Base-by-base conservation (phyloP, 805 yeast genomes). In the Blastobotrys mokoenaii region DNA sequence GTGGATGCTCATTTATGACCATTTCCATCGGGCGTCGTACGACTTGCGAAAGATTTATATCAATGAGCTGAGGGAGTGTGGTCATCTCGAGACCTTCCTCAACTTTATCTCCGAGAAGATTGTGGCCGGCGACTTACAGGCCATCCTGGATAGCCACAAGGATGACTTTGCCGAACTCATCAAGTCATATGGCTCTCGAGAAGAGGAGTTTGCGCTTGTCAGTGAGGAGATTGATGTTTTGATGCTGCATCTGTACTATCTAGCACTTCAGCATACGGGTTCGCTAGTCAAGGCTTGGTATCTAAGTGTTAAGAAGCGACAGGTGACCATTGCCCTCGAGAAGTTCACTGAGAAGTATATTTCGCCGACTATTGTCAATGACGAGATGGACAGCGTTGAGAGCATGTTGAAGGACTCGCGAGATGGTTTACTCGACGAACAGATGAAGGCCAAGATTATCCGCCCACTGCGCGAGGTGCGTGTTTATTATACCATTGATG, bases 401-500 rank as follows among this genome's bases (percentile, higher is more conserved):
- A 48, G 56, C 7, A 69, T 73, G 14, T 67, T 74, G 51, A 57
- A 61, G 6, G 45, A 22, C 18, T 22, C 11, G 3, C 31, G 38
- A 3, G 48, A 45, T 6, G 38, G 45, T 8, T 20, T 44, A 3
- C 39, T 48, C 22, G 52, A 70, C 48, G 68, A 67, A 43, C 67
- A 68, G 22, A 51, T 76, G 46, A 71, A 73, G 1, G 74, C 87
- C 41, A 82, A 77, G 59, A 70, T 86, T 29, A 82, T 80, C 57
- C 70, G 67, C 44, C 67, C 71, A 3, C 67, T 77, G 1, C 76
- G 77, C 51, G 96, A 87, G 59, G 77, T 89, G 48, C 80, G 74
- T 50, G 81, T 87, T 1, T 67, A 73, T 1, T 88, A 84, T 60
- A 68, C 78, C 39, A 84, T 89, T 46, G 97, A 89, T 62, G 97